phyloP scores from a whole-genome alignment of 2,329 filamentous ascomycete genomes.

The Fusarium sp. region DNA sequence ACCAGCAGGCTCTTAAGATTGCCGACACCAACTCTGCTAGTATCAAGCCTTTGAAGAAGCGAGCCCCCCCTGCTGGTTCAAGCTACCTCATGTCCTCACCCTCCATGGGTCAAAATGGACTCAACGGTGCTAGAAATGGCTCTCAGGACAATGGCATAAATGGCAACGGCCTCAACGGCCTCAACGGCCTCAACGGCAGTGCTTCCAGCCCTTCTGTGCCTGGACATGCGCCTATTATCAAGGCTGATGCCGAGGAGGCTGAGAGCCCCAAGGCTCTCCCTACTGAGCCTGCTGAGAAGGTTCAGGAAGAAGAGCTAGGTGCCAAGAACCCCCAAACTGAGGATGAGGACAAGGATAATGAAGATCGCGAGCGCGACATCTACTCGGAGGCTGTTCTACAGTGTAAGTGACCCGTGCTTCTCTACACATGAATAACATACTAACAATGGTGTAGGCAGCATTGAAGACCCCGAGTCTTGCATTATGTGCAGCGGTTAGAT shows the following conservation, averaged over 20 bases:
- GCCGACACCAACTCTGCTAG: conserved; percentile 83
- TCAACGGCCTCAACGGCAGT: conserved; percentile 68
- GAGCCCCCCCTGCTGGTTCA: conserved; percentile 67
- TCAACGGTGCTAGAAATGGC: conserved; percentile 67
- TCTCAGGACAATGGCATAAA: conserved; percentile 61
- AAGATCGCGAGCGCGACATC: conserved; percentile 88
- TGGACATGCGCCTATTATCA: conserved; percentile 75
- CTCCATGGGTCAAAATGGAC: conserved; percentile 76
- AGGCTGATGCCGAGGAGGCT: conserved; percentile 81
- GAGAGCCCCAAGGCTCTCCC: conserved; percentile 84
- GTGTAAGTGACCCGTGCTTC: conserved; percentile 69
- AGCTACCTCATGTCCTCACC: conserved; percentile 66
- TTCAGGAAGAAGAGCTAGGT: conserved; percentile 74
- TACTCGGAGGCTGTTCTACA: conserved; percentile 92
- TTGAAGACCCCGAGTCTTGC: conserved; percentile 95
- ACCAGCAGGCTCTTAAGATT: conserved; percentile 93
- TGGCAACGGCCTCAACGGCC: conserved; percentile 69
- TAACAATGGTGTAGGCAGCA: conserved; percentile 75
- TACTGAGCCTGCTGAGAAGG: conserved; percentile 75
- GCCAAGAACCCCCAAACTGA: conserved; percentile 72
- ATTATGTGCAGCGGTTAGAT: conserved; percentile 95
- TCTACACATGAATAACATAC: background rate
- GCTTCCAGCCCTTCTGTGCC: conserved; percentile 78
- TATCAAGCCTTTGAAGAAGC: conserved; percentile 76
- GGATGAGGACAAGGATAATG: conserved; percentile 77